A percentile compares a stretch with the other conserved stretches of the same genome.
Conservation (phyloP, 805 yeast species). For the Metschnikowia sp. region DNA sequence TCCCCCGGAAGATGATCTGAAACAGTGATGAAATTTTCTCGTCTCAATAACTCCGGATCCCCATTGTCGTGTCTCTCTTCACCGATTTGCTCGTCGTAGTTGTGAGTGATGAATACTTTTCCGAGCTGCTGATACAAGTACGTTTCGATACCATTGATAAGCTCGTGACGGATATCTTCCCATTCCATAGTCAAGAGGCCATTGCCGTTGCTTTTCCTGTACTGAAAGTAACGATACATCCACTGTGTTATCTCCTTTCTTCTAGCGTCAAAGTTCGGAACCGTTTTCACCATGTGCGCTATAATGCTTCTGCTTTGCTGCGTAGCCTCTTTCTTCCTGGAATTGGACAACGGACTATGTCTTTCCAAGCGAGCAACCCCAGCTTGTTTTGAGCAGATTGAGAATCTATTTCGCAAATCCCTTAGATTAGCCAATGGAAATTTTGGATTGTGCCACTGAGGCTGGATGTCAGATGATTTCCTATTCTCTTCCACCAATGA, state of each 20-base stretch:
- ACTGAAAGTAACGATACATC: conserved; percentile 34
- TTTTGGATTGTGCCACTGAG: conserved; percentile 11
- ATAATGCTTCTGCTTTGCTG: conserved; percentile 25
- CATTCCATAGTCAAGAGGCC: conserved; percentile 41
- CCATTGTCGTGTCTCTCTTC: conserved; percentile 14
- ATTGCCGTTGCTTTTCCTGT: conserved; percentile 32
- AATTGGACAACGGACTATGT: conserved; percentile 19
- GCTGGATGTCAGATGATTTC: conserved; percentile 4
- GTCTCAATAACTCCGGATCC: conserved; percentile 10
- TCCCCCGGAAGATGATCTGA: conserved; percentile 14
- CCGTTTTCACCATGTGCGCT: conserved; percentile 26
- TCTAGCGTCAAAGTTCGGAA: conserved; percentile 26
- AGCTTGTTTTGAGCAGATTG: conserved; percentile 1
- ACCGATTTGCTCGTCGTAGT: conserved; percentile 11
- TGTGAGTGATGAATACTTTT: conserved; percentile 13
- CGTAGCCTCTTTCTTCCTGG: conserved; percentile 19
- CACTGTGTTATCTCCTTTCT: conserved; percentile 27
- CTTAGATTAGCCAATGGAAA: conserved; percentile 26
- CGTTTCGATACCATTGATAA: conserved; percentile 35
- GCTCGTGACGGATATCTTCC: conserved; percentile 40
- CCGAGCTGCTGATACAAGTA: conserved; percentile 35
- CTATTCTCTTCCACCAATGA: conserved; percentile 13
- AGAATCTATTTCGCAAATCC: neutral
- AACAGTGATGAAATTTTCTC: conserved; percentile 9
- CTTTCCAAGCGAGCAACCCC: conserved; percentile 12